Evolutionary conservation across 2,329 filamentous ascomycete genomes (phyloP).

Genomic region (Microcyclospora tardicrescens): DNA sequence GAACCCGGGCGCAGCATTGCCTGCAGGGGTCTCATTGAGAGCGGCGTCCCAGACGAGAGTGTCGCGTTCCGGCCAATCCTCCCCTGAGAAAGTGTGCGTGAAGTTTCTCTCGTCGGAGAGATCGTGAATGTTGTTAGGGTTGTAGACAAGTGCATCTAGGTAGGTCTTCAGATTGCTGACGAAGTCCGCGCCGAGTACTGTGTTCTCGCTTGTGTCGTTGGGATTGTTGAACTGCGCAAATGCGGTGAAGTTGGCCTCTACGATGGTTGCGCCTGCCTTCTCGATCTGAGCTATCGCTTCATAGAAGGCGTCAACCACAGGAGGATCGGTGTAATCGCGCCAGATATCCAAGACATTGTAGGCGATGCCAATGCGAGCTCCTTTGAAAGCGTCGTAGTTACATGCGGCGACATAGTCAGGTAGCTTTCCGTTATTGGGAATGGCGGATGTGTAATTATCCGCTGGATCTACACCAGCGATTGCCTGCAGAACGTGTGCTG

Average conservation of each 20-base stretch:
- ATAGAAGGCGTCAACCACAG: slow-evolving; percentile 44
- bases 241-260: slow-evolving; percentile 47
- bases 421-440: slow-evolving; percentile 36
- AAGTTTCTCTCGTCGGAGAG: slow-evolving; percentile 42
- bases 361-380: slow-evolving; percentile 50
- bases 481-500: slow-evolving; percentile 42
- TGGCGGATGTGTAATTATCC: slow-evolving; percentile 47
- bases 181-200: slow-evolving; percentile 48
- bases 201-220: slow-evolving; percentile 21
- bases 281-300: slow-evolving; percentile 39
- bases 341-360: slow-evolving; percentile 41
- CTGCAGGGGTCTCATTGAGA: slow-evolving; percentile 25
- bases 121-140: slow-evolving; percentile 42
- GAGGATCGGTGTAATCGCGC: slow-evolving; percentile 20
- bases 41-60: slow-evolving; percentile 44
- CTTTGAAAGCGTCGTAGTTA: slow-evolving; percentile 35
- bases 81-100: slow-evolving; percentile 39
- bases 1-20: slow-evolving; percentile 43
- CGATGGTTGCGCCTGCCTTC: slow-evolving; percentile 45
- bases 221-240: slow-evolving; percentile 33
- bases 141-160: slow-evolving; percentile 41
- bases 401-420: slow-evolving; percentile 50
- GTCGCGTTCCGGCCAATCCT: slow-evolving; percentile 50
- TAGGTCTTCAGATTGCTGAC: slow-evolving; percentile 44
- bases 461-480: slow-evolving; percentile 43